phyloP scores from a whole-genome alignment of 441 rosid species.

The Lepidium campestre region DNA sequence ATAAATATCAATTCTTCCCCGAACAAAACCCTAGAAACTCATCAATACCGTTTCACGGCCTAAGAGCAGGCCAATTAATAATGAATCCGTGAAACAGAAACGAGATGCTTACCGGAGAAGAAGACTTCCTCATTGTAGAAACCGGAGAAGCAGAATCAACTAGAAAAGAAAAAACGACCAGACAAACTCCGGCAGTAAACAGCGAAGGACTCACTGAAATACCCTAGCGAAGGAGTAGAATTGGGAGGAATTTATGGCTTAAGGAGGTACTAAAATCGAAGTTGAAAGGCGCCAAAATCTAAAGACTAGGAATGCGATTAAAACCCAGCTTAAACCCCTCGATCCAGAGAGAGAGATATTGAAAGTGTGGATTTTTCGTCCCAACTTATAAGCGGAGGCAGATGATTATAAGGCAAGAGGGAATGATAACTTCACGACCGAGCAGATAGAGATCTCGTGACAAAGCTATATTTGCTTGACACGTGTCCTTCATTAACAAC shows the following conservation, averaged over 20 bases:
- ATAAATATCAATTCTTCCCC: background rate
- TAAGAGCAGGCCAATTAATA: background rate
- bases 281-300: constrained; percentile 19
- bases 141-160: constrained; percentile 7
- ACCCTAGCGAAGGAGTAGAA: constrained; percentile 8
- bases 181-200: background rate
- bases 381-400: constrained; percentile 18
- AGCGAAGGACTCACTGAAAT: background rate
- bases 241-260: background rate
- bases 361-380: constrained; percentile 5
- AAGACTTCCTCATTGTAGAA: constrained; percentile 15
- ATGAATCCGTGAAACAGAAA: background rate
- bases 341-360: constrained; percentile 15
- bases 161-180: background rate
- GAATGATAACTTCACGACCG: constrained; percentile 29
- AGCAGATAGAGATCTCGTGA: constrained; percentile 21
- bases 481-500: constrained; percentile 10
- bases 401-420: constrained; percentile 7
- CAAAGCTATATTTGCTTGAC: background rate
- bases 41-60: background rate
- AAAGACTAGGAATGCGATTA: background rate
- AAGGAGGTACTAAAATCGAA: constrained; percentile 11
- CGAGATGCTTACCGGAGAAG: constrained; percentile 24
- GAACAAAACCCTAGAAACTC: constrained; percentile 24
- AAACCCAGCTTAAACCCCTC: constrained; percentile 24